Percentiles rank a stretch among this genome's conserved stretches.
These are phyloP conservation scores for Aspergillus nomiae DNA, from an alignment of 2,329 filamentous ascomycete species.

Conservation along the genomic window DNA sequence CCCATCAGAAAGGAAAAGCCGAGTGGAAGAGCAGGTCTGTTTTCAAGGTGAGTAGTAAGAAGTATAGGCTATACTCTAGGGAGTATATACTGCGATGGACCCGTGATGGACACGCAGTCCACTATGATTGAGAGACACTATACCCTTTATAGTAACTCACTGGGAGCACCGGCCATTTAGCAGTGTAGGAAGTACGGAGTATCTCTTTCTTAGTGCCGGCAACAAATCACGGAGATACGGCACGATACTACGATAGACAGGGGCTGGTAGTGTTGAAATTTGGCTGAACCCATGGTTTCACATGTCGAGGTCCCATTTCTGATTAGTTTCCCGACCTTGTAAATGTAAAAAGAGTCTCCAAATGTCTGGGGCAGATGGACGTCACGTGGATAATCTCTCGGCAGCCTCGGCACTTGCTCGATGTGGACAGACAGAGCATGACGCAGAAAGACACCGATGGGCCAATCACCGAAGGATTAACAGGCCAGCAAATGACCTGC, in stretches of 20 bases:
- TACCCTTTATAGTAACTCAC: background rate
- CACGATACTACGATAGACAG: background rate
- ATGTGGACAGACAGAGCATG: slow-evolving; percentile 12
- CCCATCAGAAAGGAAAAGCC: no score
- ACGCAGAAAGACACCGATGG: slow-evolving; percentile 10
- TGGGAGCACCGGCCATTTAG: background rate
- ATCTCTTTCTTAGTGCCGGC: background rate
- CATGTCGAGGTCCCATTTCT: background rate
- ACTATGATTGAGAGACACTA: background rate
- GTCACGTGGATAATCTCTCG: background rate
- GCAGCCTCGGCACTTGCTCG: slow-evolving; percentile 26
- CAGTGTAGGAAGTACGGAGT: background rate
- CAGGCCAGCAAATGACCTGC: background rate
- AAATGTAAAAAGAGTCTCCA: background rate
- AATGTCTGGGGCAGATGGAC: background rate
- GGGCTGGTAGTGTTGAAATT: background rate
- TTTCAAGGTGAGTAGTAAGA: background rate
- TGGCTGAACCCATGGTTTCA: background rate
- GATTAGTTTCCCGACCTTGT: background rate
- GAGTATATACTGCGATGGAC: background rate
- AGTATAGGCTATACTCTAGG: background rate
- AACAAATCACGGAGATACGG: background rate
- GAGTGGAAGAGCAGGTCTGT: no score
- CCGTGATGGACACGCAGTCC: background rate
- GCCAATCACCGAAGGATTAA: slow-evolving; percentile 19